Evolutionary conservation across 192 early-diverging fungal genomes (phyloP), one percentile per base, ranked within the genome.

Genomic region (Coemansia sp.): DNA sequence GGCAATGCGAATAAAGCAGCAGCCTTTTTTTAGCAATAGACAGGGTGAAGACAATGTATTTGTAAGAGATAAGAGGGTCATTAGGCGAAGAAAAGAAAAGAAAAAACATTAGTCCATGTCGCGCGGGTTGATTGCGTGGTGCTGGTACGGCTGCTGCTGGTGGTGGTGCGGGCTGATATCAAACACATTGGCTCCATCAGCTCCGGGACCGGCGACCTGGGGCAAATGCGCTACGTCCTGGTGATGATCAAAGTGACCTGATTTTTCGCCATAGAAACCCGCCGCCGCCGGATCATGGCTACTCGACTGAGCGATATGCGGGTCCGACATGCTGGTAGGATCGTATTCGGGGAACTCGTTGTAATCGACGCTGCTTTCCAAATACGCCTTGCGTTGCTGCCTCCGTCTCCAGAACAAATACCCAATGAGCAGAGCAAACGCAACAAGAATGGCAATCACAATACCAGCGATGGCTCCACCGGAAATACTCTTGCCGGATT

Each of bases 341-440:
- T 80, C 77, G 60, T 71, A 80, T 20, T 80, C 77, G 20, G 77
- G 77, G 69, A 80, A 80, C 59, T 80, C 77, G 51, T 71, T 80
- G 25, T 80, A 80, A 54, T 80, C 73, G 31, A 80, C 62, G 10
- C 60, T 62, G 60, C 71, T 75, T 0, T 68, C 66, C 4, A 65
- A 48, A 25, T 52, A 75, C 34, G 64, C 67, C 49, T 66, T 71
- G 50, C 71, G 55, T 63, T 68, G 73, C 22, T 64, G 62, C 42
- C 71, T 45, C 34, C 77, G 64, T 8, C 77, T 66, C 72, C 72
- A 80, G 58, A 80, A 59, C 60, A 80, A 32, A 45, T 58, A 71
- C 8, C 57, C 72, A 3, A 68, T 16, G 52, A 74, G 17, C 12
- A 52, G 63, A 20, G 36, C 72, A 3, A 71, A 18, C 10, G 50